Percentiles rank a stretch among this genome's conserved stretches.
Conservation (phyloP, 2,329 filamentous ascomycete species). For the Pseudogymnoascus verrucosus region DNA sequence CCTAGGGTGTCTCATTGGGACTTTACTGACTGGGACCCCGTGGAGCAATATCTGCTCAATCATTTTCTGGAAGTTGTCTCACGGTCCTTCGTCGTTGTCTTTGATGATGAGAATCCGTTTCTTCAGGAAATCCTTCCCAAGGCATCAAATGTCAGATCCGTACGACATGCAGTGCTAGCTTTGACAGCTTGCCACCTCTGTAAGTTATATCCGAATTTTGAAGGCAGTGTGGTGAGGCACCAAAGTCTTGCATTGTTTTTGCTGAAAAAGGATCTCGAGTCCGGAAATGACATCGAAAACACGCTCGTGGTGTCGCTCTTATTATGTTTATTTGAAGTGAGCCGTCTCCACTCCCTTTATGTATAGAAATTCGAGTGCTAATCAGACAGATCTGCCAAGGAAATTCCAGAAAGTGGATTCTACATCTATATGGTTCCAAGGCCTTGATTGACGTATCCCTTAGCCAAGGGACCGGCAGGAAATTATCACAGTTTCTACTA, state of each 20-base stretch:
- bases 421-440: constrained; percentile 10
- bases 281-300: not conserved
- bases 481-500: not conserved
- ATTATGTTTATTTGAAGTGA: constrained; percentile 9
- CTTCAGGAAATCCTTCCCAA: constrained; percentile 6
- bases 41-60: constrained; percentile 10
- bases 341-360: not conserved
- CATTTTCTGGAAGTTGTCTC: constrained; percentile 10
- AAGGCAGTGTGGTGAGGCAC: not conserved
- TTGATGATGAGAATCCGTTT: constrained; percentile 10
- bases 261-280: constrained; percentile 8
- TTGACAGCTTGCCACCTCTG: constrained; percentile 9
- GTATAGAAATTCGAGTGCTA: not conserved
- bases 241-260: constrained; percentile 3
- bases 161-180: constrained; percentile 9
- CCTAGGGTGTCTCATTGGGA: not conserved
- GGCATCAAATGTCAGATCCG: not conserved
- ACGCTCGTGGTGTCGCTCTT: constrained; percentile 2
- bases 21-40: not conserved
- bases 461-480: not conserved
- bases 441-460: constrained; percentile 1
- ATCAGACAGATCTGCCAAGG: constrained; percentile 9
- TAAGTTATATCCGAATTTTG: constrained; percentile 11
- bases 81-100: constrained; percentile 5
- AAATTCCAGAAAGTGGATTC: constrained; percentile 10